phyloP scores from a whole-genome alignment of 2,329 filamentous ascomycete species.

The Neofusicoccum umdonicola region DNA sequence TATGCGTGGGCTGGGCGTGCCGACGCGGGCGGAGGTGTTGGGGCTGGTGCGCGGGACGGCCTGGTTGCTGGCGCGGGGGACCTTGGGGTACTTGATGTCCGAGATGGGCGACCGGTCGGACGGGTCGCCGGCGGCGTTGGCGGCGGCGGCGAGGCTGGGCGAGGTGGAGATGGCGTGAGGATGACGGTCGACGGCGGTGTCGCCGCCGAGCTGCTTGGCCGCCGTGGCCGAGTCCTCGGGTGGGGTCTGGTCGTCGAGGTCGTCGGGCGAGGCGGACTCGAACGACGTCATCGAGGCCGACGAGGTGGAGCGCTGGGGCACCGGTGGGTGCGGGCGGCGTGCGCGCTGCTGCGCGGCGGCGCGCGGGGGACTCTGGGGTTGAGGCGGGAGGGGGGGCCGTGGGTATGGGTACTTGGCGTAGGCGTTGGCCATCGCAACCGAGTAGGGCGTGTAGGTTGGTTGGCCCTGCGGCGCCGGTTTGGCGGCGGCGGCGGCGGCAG shows the following conservation, averaged over 20 bases:
- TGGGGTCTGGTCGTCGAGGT: slow-evolving; percentile 41
- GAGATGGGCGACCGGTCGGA: slow-evolving; percentile 29
- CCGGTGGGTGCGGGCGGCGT: neutral
- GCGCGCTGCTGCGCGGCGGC: neutral
- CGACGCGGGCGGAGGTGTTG: neutral
- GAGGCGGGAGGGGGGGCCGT: slow-evolving; percentile 28
- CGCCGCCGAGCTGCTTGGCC: neutral
- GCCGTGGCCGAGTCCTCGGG: slow-evolving; percentile 42
- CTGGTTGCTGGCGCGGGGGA: slow-evolving; percentile 48
- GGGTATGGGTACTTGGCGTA: neutral
- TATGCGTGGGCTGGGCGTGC: slow-evolving; percentile 1
- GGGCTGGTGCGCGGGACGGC: slow-evolving; percentile 36
- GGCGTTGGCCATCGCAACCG: neutral
- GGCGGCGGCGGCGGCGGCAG: slow-evolving; percentile 10
- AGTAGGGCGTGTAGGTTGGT: neutral
- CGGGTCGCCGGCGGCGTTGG: neutral
- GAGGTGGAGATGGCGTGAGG: slow-evolving; percentile 40
- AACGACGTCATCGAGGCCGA: slow-evolving; percentile 44
- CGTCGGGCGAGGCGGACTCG: slow-evolving; percentile 44
- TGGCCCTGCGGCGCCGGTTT: slow-evolving; percentile 18
- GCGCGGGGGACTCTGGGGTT: slow-evolving; percentile 20
- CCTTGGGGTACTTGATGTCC: slow-evolving; percentile 46
- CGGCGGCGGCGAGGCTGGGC: neutral
- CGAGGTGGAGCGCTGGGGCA: slow-evolving; percentile 6
- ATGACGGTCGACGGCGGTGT: slow-evolving; percentile 32